A percentile compares a stretch with the other conserved stretches of the same genome.
phyloP scores from a whole-genome alignment of 768 basidiomycete genomes.

The Mycena galopus region DNA sequence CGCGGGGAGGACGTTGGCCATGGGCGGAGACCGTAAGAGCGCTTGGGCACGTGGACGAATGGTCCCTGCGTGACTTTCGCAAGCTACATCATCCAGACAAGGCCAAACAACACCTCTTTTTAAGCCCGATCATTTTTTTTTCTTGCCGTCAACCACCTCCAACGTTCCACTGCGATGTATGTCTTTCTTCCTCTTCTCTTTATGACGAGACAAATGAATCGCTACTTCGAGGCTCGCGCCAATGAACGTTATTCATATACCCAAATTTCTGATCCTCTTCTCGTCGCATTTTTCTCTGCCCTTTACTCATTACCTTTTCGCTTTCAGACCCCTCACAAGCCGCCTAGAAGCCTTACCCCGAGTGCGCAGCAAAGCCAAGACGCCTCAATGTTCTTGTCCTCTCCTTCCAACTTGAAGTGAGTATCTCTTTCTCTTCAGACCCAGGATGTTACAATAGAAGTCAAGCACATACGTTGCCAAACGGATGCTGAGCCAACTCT shows the following conservation, averaged over 20 bases:
- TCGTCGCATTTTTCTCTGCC: conserved; percentile 24
- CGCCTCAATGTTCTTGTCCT: conserved; percentile 29
- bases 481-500: conserved; percentile 70
- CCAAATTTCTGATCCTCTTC: conserved; percentile 88
- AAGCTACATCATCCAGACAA: background rate
- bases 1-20: conserved; percentile 35
- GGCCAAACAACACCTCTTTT: background rate
- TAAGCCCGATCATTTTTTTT: conserved; percentile 7
- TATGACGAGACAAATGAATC: conserved; percentile 84
- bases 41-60: background rate
- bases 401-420: conserved; percentile 46
- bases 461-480: conserved; percentile 90
- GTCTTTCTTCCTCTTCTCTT: conserved; percentile 41
- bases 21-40: conserved; percentile 26
- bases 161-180: conserved; percentile 54
- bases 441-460: conserved; percentile 81
- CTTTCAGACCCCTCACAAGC: too few relatives aligned
- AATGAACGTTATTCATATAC: conserved; percentile 81
- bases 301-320: too few relatives aligned
- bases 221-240: conserved; percentile 88
- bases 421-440: conserved; percentile 35
- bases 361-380: too few relatives aligned
- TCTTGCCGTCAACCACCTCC: conserved; percentile 30
- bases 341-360: too few relatives aligned
- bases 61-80: too few relatives aligned